Evolutionary conservation across 2,329 filamentous ascomycete genomes (phyloP).

Genomic region (Aspergillus spinulosporus): DNA sequence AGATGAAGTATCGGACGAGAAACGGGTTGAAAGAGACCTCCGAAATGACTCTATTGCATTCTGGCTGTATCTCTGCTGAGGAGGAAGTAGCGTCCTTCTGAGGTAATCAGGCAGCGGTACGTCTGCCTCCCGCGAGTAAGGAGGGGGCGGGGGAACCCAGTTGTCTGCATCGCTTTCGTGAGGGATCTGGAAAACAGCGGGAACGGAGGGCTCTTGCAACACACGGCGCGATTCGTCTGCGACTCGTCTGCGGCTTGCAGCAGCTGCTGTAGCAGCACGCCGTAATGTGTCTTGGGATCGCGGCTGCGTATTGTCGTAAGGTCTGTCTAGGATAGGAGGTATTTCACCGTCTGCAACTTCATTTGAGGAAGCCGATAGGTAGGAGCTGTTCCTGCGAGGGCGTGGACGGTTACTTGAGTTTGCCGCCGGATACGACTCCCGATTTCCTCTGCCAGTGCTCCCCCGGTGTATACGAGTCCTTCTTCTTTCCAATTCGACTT

Average conservation of each 20-base stretch:
- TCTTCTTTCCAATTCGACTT: slow-evolving; percentile 75
- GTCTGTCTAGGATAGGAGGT: slow-evolving; percentile 66
- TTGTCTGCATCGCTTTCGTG: slow-evolving; percentile 87
- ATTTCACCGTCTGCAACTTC: slow-evolving; percentile 26
- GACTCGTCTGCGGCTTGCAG: slow-evolving; percentile 68
- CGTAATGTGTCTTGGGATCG: slow-evolving; percentile 69
- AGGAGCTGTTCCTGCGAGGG: slow-evolving; percentile 30
- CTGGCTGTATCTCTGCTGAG: slow-evolving; percentile 19
- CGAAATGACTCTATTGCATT: slow-evolving; percentile 19
- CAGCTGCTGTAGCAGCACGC: slow-evolving; percentile 71
- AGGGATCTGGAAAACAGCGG: slow-evolving; percentile 59
- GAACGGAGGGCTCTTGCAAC: slow-evolving; percentile 31
- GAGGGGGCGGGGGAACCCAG: slow-evolving; percentile 82
- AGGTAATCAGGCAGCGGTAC: slow-evolving; percentile 42
- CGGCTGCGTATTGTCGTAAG: slow-evolving; percentile 71
- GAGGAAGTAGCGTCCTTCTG: slow-evolving; percentile 35
- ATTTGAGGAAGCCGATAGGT: slow-evolving; percentile 28
- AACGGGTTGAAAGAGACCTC: slow-evolving; percentile 29
- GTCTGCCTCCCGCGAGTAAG: slow-evolving; percentile 55
- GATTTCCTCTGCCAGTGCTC: slow-evolving; percentile 26
- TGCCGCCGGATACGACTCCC: slow-evolving; percentile 29
- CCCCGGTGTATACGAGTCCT: slow-evolving; percentile 66
- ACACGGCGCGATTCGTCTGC: slow-evolving; percentile 49
- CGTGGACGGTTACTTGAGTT: slow-evolving; percentile 19
- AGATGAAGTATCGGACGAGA: slow-evolving; percentile 24